Percentiles rank a stretch among this genome's conserved stretches.
Conservation (phyloP, 306 rosid species). For the Ammopiptanthus mongolicus region DNA sequence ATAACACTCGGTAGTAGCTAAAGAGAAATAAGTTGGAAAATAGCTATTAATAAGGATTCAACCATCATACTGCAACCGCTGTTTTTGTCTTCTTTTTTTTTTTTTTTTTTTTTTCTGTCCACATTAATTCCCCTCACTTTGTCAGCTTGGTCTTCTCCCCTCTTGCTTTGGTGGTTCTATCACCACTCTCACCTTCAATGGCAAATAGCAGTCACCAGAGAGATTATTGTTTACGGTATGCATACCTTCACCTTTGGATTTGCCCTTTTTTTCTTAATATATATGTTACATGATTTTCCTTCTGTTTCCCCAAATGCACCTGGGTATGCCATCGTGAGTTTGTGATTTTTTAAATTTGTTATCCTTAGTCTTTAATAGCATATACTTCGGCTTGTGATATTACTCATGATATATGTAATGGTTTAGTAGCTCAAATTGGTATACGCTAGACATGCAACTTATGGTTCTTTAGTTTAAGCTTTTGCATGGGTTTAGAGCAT, state of each 20-base stretch:
- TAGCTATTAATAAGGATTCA: neutral
- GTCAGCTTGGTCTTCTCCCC: neutral
- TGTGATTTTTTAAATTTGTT: too few relatives aligned
- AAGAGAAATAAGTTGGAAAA: neutral
- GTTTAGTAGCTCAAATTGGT: neutral
- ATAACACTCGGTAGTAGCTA: neutral
- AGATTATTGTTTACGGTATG: conserved; percentile 40
- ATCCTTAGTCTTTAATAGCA: too few relatives aligned
- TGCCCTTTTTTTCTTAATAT: neutral
- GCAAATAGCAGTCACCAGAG: conserved; percentile 21
- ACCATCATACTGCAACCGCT: too few relatives aligned
- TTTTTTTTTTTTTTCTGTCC: neutral
- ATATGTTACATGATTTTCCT: neutral
- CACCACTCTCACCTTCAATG: conserved; percentile 20
- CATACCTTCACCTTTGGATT: conserved; percentile 16
- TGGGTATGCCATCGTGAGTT: too few relatives aligned
- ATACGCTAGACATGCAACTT: too few relatives aligned
- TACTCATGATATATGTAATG: too few relatives aligned
- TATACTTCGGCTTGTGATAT: too few relatives aligned
- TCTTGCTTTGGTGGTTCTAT: neutral
- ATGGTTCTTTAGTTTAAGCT: too few relatives aligned
- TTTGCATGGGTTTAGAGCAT: too few relatives aligned
- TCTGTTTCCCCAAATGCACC: neutral
- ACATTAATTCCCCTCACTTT: neutral
- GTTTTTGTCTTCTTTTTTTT: too few relatives aligned